A percentile compares a stretch with the other conserved stretches of the same genome.
phyloP scores from a whole-genome alignment of 305 asterid species.

The Caryopteris hybrid region DNA sequence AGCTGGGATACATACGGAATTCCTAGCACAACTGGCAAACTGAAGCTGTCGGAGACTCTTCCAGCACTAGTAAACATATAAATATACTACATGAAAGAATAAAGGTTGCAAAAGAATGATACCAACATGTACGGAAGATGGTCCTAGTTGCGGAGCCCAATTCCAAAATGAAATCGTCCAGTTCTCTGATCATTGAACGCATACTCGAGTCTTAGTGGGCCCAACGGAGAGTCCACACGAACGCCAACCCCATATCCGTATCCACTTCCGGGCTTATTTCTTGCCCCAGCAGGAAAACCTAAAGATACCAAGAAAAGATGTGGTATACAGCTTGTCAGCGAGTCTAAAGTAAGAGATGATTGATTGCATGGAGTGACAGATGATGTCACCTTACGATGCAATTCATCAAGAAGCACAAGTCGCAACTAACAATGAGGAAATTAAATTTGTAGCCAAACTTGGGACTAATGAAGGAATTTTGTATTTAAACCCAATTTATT shows the following conservation, averaged over 20 bases:
- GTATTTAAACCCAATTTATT: no score
- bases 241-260: slow-evolving; percentile 88
- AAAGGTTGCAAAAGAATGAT: background rate
- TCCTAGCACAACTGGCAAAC: no score
- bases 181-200: slow-evolving; percentile 73
- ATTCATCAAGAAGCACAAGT: background rate
- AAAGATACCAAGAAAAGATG: background rate
- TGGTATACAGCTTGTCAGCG: background rate
- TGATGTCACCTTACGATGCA: background rate
- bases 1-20: no score
- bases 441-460: background rate
- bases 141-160: slow-evolving; percentile 71
- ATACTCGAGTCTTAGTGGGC: slow-evolving; percentile 90
- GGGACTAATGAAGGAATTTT: background rate
- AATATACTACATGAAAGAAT: background rate
- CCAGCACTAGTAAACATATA: background rate
- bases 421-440: background rate
- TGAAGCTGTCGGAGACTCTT: no score
- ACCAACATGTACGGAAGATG: background rate
- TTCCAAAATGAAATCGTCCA: slow-evolving; percentile 90
- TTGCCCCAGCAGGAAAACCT: slow-evolving; percentile 98
- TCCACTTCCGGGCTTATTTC: slow-evolving; percentile 92
- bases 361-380: background rate
- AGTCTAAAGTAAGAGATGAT: background rate
- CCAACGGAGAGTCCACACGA: slow-evolving; percentile 86